Percentiles rank a stretch among this genome's conserved stretches.
Evolutionary conservation across 805 yeast genomes (phyloP).

Genomic region (Candida tibetensis): DNA sequence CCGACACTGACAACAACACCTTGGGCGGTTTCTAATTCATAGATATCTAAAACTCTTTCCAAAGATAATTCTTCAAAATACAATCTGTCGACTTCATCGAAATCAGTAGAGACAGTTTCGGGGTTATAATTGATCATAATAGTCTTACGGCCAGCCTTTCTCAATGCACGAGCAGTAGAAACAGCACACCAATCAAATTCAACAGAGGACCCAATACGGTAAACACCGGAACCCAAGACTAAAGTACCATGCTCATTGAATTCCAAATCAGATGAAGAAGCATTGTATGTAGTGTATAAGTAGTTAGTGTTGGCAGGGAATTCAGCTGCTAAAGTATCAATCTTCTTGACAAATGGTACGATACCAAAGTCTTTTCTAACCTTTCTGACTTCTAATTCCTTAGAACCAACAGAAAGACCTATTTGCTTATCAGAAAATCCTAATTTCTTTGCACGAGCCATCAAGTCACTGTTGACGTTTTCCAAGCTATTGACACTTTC

Average conservation of each 20-base stretch:
- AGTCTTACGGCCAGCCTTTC: constrained; percentile 84
- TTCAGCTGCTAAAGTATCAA: constrained; percentile 97
- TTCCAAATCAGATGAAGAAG: constrained; percentile 75
- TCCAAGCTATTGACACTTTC: constrained; percentile 56
- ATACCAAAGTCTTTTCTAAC: constrained; percentile 78
- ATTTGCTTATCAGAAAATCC: constrained; percentile 97
- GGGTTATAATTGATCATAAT: constrained; percentile 98
- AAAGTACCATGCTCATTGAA: constrained; percentile 89
- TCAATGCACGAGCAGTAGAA: constrained; percentile 88
- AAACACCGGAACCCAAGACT: constrained; percentile 98
- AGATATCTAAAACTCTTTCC: constrained; percentile 96
- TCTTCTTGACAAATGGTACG: constrained; percentile 91
- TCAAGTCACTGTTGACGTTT: constrained; percentile 63
- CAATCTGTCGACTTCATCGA: constrained; percentile 95
- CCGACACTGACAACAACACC: constrained; percentile 97
- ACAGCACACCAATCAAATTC: constrained; percentile 99
- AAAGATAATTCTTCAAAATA: constrained; percentile 93
- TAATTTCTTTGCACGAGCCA: constrained; percentile 80
- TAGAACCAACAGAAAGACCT: constrained; percentile 66
- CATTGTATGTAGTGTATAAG: constrained; percentile 93
- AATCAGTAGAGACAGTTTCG: constrained; percentile 97
- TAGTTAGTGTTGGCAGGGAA: constrained; percentile 97
- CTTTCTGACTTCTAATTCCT: constrained; percentile 79
- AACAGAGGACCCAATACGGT: constrained; percentile 96
- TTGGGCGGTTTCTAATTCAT: constrained; percentile 82